Evolutionary conservation across 2,329 filamentous ascomycete genomes (phyloP), one percentile per base, ranked within the genome.

Genomic region (Didymosphaeria variabile): DNA sequence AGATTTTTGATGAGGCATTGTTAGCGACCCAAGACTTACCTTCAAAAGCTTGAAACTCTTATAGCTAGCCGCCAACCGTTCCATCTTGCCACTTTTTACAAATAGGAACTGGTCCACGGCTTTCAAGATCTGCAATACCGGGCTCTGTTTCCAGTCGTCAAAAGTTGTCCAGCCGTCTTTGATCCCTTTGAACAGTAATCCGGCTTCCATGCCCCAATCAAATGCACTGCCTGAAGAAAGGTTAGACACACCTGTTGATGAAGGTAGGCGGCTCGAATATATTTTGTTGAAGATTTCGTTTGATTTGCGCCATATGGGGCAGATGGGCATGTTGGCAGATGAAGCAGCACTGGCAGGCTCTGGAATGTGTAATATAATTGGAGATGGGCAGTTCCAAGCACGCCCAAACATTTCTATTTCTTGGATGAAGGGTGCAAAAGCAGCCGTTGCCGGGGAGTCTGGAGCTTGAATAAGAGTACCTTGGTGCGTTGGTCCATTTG

Each of bases 401-500:
- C 69, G 67, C 5, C 75, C 74, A 36, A 76, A 75, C 34, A 76
- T 65, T 63, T 78, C 75, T 58, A 75, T 66, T 64, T 78, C 75
- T 57, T 66, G 58, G 61, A 78, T 69, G 57, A 74, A 63, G 3
- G 74, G 71, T 8, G 69, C 71, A 61, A 72, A 77, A 8, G 63
- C 65, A 5, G 73, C 68, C 1, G 50, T 53, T 17, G 21, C 17
- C 2, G 50, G 50, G 3, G 50, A 53, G 8, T 71, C 69, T 0
- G 69, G 59, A 6, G 51, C 40, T 19, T 64, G 63, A n/a, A 68
- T 55, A 13, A 63, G 57, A n/a, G 19, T n/a, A 23, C 59, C 23
- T 17, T 59, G 62, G 53, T 67, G 65, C 42, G 63, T 58, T 31
- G 64, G 50, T 19, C 59, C 55, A 31, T 69, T 63, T 19, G 58